phyloP scores from a whole-genome alignment of 176 grass and related monocot genomes.

The Ananas comosus region DNA sequence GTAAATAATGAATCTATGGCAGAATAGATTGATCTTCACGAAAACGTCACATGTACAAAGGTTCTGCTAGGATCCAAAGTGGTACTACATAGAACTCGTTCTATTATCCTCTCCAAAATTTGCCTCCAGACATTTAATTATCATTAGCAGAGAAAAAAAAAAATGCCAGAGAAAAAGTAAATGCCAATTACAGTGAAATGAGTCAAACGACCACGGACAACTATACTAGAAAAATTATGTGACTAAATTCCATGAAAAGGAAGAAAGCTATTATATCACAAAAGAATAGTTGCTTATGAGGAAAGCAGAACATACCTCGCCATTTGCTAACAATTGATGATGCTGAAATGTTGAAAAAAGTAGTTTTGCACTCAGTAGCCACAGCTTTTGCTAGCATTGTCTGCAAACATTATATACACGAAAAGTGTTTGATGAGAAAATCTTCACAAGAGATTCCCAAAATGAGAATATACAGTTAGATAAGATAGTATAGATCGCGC shows the following conservation, averaged over 20 bases:
- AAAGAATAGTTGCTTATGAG: background rate
- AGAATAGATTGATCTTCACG: background rate
- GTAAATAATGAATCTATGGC: background rate
- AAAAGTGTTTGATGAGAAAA: background rate
- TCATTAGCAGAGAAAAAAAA: background rate
- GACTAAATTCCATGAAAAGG: background rate
- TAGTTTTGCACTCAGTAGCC: conserved; percentile 93
- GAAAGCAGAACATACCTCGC: conserved; percentile 42
- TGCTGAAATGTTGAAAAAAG: conserved; percentile 98
- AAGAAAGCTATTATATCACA: background rate
- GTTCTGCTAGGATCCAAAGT: background rate
- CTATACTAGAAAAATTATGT: background rate
- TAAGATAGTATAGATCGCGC: too few species aligned
- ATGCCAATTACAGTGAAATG: background rate
- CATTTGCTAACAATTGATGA: conserved; percentile 98
- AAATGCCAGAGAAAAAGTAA: background rate
- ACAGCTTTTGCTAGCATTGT: conserved; percentile 96
- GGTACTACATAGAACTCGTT: background rate
- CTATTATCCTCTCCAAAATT: background rate
- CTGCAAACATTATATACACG: conserved; percentile 24
- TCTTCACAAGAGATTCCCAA: background rate
- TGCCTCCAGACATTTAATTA: background rate
- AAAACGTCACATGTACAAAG: background rate
- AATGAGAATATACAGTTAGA: background rate
- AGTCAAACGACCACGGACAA: background rate